Percentiles rank a stretch among this genome's conserved stretches.
These are phyloP conservation scores for Austroboletus novae-zelandiae DNA, from an alignment of 1,284 basidiomycete species.

Conservation along the genomic window DNA sequence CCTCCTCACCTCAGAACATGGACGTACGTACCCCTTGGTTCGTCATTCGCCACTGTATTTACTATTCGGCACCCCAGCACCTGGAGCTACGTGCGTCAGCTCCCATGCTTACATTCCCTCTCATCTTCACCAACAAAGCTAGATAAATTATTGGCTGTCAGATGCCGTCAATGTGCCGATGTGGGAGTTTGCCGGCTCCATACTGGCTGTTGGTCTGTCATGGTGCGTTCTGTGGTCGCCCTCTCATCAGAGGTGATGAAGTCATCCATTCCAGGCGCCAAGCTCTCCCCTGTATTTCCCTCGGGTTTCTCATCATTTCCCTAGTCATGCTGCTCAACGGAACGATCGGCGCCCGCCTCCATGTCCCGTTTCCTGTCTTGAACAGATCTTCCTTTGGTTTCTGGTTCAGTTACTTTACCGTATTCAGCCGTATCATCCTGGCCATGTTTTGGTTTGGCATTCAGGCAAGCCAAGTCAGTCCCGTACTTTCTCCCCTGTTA, in stretches of 20 bases:
- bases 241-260: neutral
- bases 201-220: conserved; percentile 51
- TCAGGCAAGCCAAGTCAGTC: conserved; percentile 32
- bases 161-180: conserved; percentile 43
- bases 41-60: neutral
- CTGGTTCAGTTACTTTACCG: conserved; percentile 60
- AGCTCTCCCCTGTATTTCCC: conserved; percentile 48
- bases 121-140: neutral
- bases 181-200: conserved; percentile 47
- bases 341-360: conserved; percentile 56
- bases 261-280: conserved; percentile 37
- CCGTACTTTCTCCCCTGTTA: neutral
- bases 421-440: conserved; percentile 57
- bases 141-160: conserved; percentile 31
- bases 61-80: conserved; percentile 12
- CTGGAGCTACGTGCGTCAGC: conserved; percentile 26
- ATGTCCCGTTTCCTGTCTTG: conserved; percentile 62
- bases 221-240: conserved; percentile 33
- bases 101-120: neutral
- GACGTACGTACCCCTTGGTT: conserved; percentile 33
- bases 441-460: conserved; percentile 62
- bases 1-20: conserved; percentile 57
- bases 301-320: conserved; percentile 46
- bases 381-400: conserved; percentile 64
- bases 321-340: conserved; percentile 50